A percentile compares a stretch with the other conserved stretches of the same genome.
Conservation (phyloP, 805 yeast species). For the Nakazawaea siamensis region DNA sequence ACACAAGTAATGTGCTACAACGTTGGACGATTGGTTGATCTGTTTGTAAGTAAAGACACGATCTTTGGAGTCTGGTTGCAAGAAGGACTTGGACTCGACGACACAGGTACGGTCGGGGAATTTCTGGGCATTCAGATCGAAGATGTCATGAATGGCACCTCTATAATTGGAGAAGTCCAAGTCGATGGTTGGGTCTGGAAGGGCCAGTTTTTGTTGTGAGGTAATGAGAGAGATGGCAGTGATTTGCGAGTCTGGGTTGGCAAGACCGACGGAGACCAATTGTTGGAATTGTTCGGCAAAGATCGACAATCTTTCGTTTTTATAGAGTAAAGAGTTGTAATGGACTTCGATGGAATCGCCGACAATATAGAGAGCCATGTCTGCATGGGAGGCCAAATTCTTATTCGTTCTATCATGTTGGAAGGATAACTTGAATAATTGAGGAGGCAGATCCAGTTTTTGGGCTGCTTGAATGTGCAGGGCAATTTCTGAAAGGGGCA, state of each 20-base stretch:
- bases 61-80: conserved; percentile 43
- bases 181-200: conserved; percentile 85
- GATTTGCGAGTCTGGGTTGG: conserved; percentile 32
- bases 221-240: conserved; percentile 67
- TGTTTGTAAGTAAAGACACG: conserved; percentile 79
- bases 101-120: conserved; percentile 88
- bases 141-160: conserved; percentile 96
- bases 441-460: conserved; percentile 50
- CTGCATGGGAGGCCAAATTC: conserved; percentile 41
- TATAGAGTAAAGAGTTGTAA: conserved; percentile 74
- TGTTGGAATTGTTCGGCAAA: conserved; percentile 67
- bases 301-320: conserved; percentile 56
- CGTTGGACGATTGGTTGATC: conserved; percentile 87
- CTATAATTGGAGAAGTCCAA: conserved; percentile 87
- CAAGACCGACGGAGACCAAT: conserved; percentile 32
- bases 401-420: conserved; percentile 33
- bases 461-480: conserved; percentile 38
- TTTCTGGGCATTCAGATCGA: conserved; percentile 74
- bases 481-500: conserved; percentile 51
- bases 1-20: conserved; percentile 84
- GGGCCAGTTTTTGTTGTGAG: conserved; percentile 40
- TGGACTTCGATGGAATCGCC: conserved; percentile 32
- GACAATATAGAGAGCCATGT: conserved; percentile 46
- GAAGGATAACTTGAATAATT: conserved; percentile 53
- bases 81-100: conserved; percentile 77